Conservation (phyloP, 306 rosid species). For the Ormosia semicastrata region DNA sequence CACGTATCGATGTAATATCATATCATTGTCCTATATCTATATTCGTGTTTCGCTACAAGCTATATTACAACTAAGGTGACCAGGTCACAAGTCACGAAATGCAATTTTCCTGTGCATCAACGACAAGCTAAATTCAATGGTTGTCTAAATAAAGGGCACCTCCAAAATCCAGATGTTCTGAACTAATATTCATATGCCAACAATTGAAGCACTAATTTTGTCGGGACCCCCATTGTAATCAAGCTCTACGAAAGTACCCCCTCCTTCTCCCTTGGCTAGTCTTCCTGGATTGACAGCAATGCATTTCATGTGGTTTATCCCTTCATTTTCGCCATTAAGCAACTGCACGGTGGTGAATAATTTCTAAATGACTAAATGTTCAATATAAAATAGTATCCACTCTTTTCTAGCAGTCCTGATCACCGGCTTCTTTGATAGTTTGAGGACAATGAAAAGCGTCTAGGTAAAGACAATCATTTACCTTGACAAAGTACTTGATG, state of each 20-base stretch:
- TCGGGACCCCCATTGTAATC: slow-evolving; percentile 60
- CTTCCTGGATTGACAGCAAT: slow-evolving; percentile 91
- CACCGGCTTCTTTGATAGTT: background rate
- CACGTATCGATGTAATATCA: too few relatives aligned
- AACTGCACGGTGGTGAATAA: slow-evolving; percentile 41
- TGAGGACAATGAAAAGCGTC: background rate
- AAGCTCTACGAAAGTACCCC: slow-evolving; percentile 89
- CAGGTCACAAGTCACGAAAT: background rate
- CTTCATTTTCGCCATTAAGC: slow-evolving; percentile 54
- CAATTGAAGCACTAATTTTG: slow-evolving; percentile 49
- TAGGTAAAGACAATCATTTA: slow-evolving; percentile 26
- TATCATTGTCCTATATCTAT: too few relatives aligned
- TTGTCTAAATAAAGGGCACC: background rate
- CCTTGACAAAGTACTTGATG: slow-evolving; percentile 83
- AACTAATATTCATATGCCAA: slow-evolving; percentile 59
- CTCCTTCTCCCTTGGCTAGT: slow-evolving; percentile 92
- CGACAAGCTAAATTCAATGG: slow-evolving; percentile 7
- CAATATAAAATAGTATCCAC: background rate
- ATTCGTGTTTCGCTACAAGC: background rate
- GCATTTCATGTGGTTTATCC: slow-evolving; percentile 48
- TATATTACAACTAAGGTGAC: background rate
- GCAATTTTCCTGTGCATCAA: background rate
- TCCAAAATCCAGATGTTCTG: background rate
- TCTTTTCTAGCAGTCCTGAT: background rate
- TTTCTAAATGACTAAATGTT: background rate